phyloP scores from a whole-genome alignment of 495 filamentous ascomycete genomes.

The Xylaria intraflava region DNA sequence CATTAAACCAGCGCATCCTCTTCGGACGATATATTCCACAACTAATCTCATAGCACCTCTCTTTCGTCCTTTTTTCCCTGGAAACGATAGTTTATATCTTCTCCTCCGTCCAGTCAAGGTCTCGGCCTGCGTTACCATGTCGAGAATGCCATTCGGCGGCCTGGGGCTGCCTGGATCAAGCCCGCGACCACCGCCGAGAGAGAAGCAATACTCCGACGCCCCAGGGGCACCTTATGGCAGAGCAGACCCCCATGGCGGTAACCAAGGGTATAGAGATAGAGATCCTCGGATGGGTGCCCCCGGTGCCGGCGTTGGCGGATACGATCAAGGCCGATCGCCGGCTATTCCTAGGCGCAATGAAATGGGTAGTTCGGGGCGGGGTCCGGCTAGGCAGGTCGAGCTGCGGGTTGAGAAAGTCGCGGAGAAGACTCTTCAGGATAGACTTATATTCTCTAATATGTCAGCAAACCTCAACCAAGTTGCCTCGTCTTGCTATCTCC shows the following conservation, averaged over 20 bases:
- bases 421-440: constrained; percentile 7
- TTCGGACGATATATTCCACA: background rate
- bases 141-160: constrained; percentile 9
- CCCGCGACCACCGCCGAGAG: constrained; percentile 2
- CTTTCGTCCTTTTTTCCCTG: background rate
- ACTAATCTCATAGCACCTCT: background rate
- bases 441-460: constrained; percentile 10
- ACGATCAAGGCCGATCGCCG: constrained; percentile 1
- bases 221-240: constrained; percentile 3
- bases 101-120: background rate
- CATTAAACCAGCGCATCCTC: background rate
- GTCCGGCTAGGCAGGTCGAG: constrained; percentile 5
- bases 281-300: constrained; percentile 4
- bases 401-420: constrained; percentile 5
- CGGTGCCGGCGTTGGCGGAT: constrained; percentile 5
- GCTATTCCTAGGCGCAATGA: background rate
- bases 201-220: constrained; percentile 5
- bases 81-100: background rate
- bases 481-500: background rate
- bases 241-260: background rate
- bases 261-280: constrained; percentile 9
- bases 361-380: background rate
- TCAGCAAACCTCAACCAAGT: background rate
- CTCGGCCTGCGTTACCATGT: background rate
- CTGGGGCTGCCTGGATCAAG: constrained; percentile 6